Percentiles rank a stretch among this genome's conserved stretches.
phyloP scores from a whole-genome alignment of 1,139 yeast genomes.

The Debaryomyces subglobosus region DNA sequence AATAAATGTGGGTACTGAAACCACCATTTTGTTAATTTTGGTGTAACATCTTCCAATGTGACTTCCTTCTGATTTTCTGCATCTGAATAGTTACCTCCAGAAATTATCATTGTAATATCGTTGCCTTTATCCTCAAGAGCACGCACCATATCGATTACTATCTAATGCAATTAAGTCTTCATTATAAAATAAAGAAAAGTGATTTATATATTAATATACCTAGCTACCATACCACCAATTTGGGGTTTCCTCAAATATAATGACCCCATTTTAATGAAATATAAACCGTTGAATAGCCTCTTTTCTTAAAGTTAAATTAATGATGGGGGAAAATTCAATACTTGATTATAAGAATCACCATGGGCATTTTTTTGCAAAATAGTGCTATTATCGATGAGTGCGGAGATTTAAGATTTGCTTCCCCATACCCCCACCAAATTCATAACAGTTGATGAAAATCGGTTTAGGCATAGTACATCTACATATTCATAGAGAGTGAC shows the following conservation, averaged over 20 bases:
- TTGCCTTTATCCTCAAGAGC: neutral
- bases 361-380: neutral
- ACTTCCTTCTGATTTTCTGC: neutral
- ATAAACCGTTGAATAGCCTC: neutral
- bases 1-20: conserved; percentile 35
- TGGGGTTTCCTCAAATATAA: neutral
- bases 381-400: neutral
- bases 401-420: neutral
- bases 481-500: neutral
- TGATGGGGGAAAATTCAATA: neutral
- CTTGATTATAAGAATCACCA: neutral
- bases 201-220: too few relatives aligned
- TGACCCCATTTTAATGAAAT: neutral
- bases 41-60: conserved; percentile 1
- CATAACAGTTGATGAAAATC: neutral
- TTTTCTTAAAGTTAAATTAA: neutral
- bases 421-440: neutral
- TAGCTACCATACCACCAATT: neutral
- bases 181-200: too few relatives aligned
- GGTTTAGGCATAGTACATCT: neutral
- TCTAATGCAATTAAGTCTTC: neutral
- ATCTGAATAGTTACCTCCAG: neutral
- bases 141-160: neutral
- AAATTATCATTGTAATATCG: neutral
- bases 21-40: conserved; percentile 13